Conservation (phyloP, 2,329 filamentous ascomycete species). For the Fusarium xyrophilum region DNA sequence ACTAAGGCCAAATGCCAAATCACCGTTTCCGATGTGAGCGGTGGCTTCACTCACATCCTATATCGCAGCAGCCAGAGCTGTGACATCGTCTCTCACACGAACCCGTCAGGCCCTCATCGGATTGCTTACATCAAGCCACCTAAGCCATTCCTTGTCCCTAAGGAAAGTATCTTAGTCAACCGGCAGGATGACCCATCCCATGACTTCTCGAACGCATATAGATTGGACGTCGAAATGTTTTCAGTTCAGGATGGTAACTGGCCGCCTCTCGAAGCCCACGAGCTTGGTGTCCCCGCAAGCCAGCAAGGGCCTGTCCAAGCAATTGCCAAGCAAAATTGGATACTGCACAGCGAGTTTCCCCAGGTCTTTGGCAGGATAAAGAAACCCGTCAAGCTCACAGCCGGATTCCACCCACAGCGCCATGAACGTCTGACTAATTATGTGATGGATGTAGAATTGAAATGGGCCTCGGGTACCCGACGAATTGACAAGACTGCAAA, state of each 20-base stretch:
- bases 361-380: slow-evolving; percentile 53
- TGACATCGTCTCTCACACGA: slow-evolving; percentile 58
- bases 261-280: slow-evolving; percentile 57
- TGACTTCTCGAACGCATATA: slow-evolving; percentile 58
- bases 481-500: slow-evolving; percentile 52
- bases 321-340: slow-evolving; percentile 44
- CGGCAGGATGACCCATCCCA: slow-evolving; percentile 56
- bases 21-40: slow-evolving; percentile 47
- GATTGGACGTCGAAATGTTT: slow-evolving; percentile 60
- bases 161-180: slow-evolving; percentile 59
- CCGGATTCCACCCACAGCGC: slow-evolving; percentile 37
- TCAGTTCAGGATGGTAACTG: slow-evolving; percentile 57
- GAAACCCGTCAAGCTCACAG: slow-evolving; percentile 44
- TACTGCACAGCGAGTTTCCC: slow-evolving; percentile 51
- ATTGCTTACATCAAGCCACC: slow-evolving; percentile 58
- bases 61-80: slow-evolving; percentile 63
- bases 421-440: slow-evolving; percentile 50
- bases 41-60: slow-evolving; percentile 52
- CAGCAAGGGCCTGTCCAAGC: slow-evolving; percentile 30
- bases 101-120: slow-evolving; percentile 53
- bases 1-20: slow-evolving; percentile 50
- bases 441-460: slow-evolving; percentile 57
- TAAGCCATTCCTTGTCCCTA: slow-evolving; percentile 59
- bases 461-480: slow-evolving; percentile 54
- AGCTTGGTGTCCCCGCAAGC: slow-evolving; percentile 41